These are phyloP conservation scores for Trametes cinnabarina DNA, from an alignment of 768 basidiomycete genomes.

Conservation along the genomic window DNA sequence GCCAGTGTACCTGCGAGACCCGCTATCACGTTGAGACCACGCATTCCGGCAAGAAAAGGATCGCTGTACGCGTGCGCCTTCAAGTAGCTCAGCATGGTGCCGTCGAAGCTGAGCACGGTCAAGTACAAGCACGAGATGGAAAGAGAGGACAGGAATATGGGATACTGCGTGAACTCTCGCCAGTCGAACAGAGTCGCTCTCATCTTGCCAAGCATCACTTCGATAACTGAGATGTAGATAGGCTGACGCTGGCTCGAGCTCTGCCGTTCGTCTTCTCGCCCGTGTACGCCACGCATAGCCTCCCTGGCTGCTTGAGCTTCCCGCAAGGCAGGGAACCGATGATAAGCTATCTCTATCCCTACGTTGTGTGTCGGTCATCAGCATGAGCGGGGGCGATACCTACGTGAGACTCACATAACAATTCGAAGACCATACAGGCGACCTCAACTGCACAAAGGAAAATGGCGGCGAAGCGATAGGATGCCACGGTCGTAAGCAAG, in stretches of 20 bases:
- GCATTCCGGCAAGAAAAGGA: conserved; percentile 49
- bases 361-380: neutral
- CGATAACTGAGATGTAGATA: neutral
- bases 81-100: conserved; percentile 50
- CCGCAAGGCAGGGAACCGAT: conserved; percentile 35
- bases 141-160: conserved; percentile 42
- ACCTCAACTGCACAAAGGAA: conserved; percentile 36
- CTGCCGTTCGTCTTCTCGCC: neutral
- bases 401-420: conserved; percentile 27
- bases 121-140: conserved; percentile 45
- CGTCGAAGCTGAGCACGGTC: conserved; percentile 49
- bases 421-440: conserved; percentile 40
- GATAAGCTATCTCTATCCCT: conserved; percentile 41
- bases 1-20: conserved; percentile 47
- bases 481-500: conserved; percentile 37
- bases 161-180: conserved; percentile 38
- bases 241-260: neutral
- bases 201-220: conserved; percentile 1
- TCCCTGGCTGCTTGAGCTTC: conserved; percentile 26
- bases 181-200: conserved; percentile 29
- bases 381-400: neutral
- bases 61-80: conserved; percentile 45
- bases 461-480: conserved; percentile 34
- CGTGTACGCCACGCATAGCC: neutral
- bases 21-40: conserved; percentile 43